phyloP scores from a whole-genome alignment of 2,329 filamentous ascomycete genomes.

The Metarhizium sp. region DNA sequence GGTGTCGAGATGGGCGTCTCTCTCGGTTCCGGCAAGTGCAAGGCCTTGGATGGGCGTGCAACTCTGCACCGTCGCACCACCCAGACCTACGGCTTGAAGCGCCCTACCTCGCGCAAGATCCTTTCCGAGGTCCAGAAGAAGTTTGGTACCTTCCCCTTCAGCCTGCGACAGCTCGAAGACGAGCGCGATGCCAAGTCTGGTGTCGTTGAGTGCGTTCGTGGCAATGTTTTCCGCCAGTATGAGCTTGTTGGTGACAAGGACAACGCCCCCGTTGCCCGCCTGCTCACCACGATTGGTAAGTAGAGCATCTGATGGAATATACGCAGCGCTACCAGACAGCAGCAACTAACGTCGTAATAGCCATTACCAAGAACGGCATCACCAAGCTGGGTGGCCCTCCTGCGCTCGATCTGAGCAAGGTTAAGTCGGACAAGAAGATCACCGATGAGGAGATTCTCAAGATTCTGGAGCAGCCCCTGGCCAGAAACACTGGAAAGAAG shows the following conservation, averaged over 20 bases:
- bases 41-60: constrained; percentile 76
- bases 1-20: constrained; percentile 94
- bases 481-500: constrained; percentile 84
- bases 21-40: constrained; percentile 87
- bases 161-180: constrained; percentile 90
- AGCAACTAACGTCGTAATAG: constrained; percentile 34
- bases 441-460: constrained; percentile 90
- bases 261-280: constrained; percentile 69
- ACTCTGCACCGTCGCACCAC: constrained; percentile 90
- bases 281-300: constrained; percentile 90
- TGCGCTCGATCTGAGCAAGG: constrained; percentile 66
- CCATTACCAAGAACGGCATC: constrained; percentile 95
- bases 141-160: constrained; percentile 97
- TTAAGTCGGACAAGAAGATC: constrained; percentile 97
- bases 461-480: constrained; percentile 81
- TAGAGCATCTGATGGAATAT: constrained; percentile 13
- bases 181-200: constrained; percentile 94
- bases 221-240: constrained; percentile 88
- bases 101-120: constrained; percentile 83
- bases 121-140: constrained; percentile 94
- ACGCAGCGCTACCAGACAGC: neutral
- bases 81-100: constrained; percentile 88
- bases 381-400: constrained; percentile 74
- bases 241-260: constrained; percentile 95
- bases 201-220: constrained; percentile 90